Evolutionary conservation across 352 stramenopile genomes (phyloP).

Genomic region (Phytophthora cactorum): DNA sequence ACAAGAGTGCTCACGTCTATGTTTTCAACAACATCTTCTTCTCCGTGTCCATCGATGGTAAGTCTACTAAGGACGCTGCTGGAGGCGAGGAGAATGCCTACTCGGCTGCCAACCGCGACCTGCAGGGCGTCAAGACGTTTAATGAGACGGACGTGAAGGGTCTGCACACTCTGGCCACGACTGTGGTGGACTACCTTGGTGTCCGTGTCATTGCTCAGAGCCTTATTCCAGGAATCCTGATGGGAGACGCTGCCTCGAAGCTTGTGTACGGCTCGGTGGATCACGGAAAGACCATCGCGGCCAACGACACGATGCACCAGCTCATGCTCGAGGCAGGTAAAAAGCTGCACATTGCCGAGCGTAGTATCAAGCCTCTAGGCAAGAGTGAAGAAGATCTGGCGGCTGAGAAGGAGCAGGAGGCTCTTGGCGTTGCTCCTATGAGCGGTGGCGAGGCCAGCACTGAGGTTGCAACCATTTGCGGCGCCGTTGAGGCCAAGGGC

Average conservation of each 20-base stretch:
- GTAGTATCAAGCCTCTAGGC: conserved; percentile 79
- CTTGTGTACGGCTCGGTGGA: conserved; percentile 96
- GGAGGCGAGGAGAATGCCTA: conserved; percentile 82
- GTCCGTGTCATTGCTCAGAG: conserved; percentile 95
- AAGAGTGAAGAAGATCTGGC: conserved; percentile 51
- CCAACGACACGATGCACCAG: conserved; percentile 93
- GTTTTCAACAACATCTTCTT: conserved; percentile 99
- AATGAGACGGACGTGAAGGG: conserved; percentile 92
- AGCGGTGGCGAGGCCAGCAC: conserved; percentile 63
- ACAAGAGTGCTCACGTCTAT: conserved; percentile 93
- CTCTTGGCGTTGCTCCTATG: conserved; percentile 26
- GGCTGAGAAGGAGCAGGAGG: conserved; percentile 45
- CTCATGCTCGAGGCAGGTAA: conserved; percentile 85
- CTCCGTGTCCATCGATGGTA: conserved; percentile 90
- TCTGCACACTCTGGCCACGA: conserved; percentile 94
- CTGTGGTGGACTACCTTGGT: conserved; percentile 95
- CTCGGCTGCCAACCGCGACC: conserved; percentile 87
- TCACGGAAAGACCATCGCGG: conserved; percentile 86
- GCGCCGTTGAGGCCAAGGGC: conserved; percentile 95
- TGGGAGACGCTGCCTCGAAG: conserved; percentile 94
- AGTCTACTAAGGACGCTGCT: conserved; percentile 63
- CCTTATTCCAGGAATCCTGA: conserved; percentile 95
- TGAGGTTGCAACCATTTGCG: conserved; percentile 80
- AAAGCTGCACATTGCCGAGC: conserved; percentile 91
- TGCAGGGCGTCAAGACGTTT: conserved; percentile 91